Base-by-base conservation (phyloP, 148 eudicot species). In the Pharnaceum exiguum region DNA sequence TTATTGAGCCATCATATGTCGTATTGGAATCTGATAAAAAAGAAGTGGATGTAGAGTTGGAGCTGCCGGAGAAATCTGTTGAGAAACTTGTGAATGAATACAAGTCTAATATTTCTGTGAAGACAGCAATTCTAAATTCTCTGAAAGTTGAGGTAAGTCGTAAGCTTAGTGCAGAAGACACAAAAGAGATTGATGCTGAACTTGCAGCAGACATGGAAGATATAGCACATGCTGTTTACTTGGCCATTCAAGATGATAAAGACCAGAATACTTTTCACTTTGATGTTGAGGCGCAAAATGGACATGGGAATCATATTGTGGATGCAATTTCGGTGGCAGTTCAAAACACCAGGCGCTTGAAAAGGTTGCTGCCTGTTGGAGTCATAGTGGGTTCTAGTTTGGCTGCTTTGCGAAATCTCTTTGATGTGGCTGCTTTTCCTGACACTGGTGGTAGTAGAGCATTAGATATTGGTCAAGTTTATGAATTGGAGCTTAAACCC, bases 331-430 rank as follows among this genome's bases (percentile, higher is more conserved):
- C 84, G 23, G 46, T 48, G 53, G 79, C 90, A 37, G 63, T 85
- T 62, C 72, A 72, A 63, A 70, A 75, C 23, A 93, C 89, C 26
- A 64, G 60, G 56, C 67, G 79, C 69, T 71, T 93, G 81, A 86
- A 60, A 70, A 76, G 59, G 67, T 70, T 82, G 9, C 32, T 93
- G 66, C 99, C 99, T 27, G 71, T 82, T 75, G 99, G 99, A 46
- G 91, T 93, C 37, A 48, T 82, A 51, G 82, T 89, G 38, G 99
- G 99, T 57, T 76, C 96, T 46, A 72, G 82, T 73, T 80, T 93
- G 71, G 96, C 99, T 75, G 73, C 96, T 73, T 66, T 93, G 55
- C 78, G 85, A 65, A 82, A 78, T 47, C 53, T 62, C 57, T 69
- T 64, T 48, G 57, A 74, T 62, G 78, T 80, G 7, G 67, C 65